Conservation (phyloP, 441 rosid genomes). For the Theobroma grandiflorum region DNA sequence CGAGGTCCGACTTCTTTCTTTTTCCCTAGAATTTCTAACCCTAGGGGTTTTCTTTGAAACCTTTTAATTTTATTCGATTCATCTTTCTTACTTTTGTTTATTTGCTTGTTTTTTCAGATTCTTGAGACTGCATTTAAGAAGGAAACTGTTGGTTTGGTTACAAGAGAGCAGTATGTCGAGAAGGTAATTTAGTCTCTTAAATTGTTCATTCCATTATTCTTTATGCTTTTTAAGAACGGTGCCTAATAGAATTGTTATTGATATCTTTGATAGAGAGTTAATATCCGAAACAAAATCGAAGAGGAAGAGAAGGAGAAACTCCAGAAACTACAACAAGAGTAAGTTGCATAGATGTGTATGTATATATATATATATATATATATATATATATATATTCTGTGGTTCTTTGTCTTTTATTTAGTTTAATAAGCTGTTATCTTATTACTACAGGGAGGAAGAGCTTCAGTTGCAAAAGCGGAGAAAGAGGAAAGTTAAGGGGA, state of each 20-base stretch:
- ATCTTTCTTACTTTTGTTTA: not conserved
- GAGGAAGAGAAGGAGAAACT: conserved; percentile 99
- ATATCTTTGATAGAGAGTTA: conserved; percentile 68
- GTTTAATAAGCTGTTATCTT: conserved; percentile 11
- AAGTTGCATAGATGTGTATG: no score
- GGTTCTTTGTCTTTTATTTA: not conserved
- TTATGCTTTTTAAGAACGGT: not conserved
- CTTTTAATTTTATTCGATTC: not conserved
- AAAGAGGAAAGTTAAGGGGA: conserved; percentile 83
- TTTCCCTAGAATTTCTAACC: not conserved
- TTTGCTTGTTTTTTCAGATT: conserved; percentile 47
- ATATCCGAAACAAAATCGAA: conserved; percentile 86
- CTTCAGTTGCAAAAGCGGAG: conserved; percentile 84
- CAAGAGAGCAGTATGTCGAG: conserved; percentile 95
- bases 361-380: not conserved
- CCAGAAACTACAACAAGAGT: conserved; percentile 91
- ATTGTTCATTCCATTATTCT: not conserved
- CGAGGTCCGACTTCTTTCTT: conserved; percentile 55
- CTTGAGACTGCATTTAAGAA: conserved; percentile 93
- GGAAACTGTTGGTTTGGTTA: conserved; percentile 92
- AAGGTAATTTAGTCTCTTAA: conserved; percentile 57
- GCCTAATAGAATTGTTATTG: conserved; percentile 13
- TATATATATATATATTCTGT: not conserved
- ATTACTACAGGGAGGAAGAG: conserved; percentile 78
- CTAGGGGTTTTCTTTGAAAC: conserved; percentile 1